These are phyloP conservation scores for Trichosporon faecale DNA, from an alignment of 1,284 basidiomycete species.

Conservation along the genomic window DNA sequence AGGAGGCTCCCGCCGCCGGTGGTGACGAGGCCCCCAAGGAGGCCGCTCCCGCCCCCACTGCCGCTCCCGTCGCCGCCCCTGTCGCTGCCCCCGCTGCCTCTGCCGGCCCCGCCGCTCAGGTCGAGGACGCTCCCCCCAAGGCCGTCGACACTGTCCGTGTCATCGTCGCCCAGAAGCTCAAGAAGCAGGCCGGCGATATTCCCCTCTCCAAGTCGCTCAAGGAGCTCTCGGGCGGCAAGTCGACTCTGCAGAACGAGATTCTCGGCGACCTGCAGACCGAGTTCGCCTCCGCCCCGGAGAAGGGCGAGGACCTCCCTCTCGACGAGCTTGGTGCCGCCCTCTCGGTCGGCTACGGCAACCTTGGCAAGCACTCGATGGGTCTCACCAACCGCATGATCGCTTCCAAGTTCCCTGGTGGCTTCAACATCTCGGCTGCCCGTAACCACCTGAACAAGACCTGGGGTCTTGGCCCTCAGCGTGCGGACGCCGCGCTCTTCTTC, in stretches of 20 bases:
- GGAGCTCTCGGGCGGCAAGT: slow-evolving; percentile 97
- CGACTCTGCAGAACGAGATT: slow-evolving; percentile 95
- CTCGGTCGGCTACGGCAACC: slow-evolving; percentile 70
- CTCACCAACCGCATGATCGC: slow-evolving; percentile 88
- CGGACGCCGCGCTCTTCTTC: slow-evolving; percentile 86
- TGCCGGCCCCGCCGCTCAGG: slow-evolving; percentile 66
- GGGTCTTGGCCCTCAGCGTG: slow-evolving; percentile 85
- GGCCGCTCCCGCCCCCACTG: slow-evolving; percentile 53
- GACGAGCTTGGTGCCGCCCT: slow-evolving; percentile 90
- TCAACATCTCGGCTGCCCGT: slow-evolving; percentile 93
- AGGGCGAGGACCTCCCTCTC: slow-evolving; percentile 92
- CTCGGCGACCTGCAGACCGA: slow-evolving; percentile 88
- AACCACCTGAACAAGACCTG: slow-evolving; percentile 81
- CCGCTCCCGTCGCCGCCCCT: slow-evolving; percentile 56
- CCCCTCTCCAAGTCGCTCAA: slow-evolving; percentile 95
- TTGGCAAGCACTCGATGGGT: slow-evolving; percentile 93
- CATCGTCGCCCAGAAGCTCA: slow-evolving; percentile 95
- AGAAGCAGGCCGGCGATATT: slow-evolving; percentile 87
- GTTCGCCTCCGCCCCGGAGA: slow-evolving; percentile 88
- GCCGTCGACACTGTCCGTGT: slow-evolving; percentile 82
- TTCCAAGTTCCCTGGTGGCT: slow-evolving; percentile 97
- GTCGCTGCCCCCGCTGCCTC: slow-evolving; percentile 56
- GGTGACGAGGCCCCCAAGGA: slow-evolving; percentile 48
- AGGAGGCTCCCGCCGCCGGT: slow-evolving; percentile 57
- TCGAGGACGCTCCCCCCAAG: slow-evolving; percentile 83